Evolutionary conservation across 2,329 filamentous ascomycete species (phyloP).

Genomic region (Fusarium floridanum): DNA sequence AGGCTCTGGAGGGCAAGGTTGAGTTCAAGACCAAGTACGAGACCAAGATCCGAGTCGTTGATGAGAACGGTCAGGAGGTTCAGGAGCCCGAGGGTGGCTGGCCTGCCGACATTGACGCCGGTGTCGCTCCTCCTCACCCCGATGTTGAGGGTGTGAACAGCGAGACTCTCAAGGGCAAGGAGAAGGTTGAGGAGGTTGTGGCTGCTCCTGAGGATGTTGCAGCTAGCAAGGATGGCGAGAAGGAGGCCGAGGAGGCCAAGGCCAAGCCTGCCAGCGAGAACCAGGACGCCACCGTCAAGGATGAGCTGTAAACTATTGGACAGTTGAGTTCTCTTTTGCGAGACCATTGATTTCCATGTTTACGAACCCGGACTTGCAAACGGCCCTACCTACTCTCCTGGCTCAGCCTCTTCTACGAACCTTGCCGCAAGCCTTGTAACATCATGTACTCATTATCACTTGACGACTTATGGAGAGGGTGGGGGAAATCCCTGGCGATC

Average conservation of each 20-base stretch:
- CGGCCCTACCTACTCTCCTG: background rate
- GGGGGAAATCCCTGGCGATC: constrained; percentile 17
- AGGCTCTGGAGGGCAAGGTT: constrained; percentile 88
- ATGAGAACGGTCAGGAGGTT: constrained; percentile 85
- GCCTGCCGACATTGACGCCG: constrained; percentile 53
- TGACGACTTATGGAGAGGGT: constrained; percentile 43
- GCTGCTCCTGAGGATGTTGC: constrained; percentile 52
- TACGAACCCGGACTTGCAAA: background rate
- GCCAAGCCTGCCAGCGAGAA: constrained; percentile 74
- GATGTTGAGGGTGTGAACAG: constrained; percentile 72
- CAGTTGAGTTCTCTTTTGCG: background rate
- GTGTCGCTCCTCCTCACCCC: constrained; percentile 70
- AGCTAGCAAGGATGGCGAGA: constrained; percentile 70
- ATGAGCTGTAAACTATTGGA: constrained; percentile 51
- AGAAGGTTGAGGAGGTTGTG: constrained; percentile 52
- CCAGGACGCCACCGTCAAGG: constrained; percentile 66
- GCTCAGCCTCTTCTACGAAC: constrained; percentile 2
- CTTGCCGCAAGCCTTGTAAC: constrained; percentile 35
- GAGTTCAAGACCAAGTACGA: constrained; percentile 97
- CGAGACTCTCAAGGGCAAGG: constrained; percentile 64
- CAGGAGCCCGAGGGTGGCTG: constrained; percentile 57
- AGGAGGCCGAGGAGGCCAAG: constrained; percentile 65
- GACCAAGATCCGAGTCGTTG: constrained; percentile 88
- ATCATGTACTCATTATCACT: constrained; percentile 46
- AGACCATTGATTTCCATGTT: background rate